Evolutionary conservation across 1,139 yeast species (phyloP).

Genomic region (Zygoascus sp.): DNA sequence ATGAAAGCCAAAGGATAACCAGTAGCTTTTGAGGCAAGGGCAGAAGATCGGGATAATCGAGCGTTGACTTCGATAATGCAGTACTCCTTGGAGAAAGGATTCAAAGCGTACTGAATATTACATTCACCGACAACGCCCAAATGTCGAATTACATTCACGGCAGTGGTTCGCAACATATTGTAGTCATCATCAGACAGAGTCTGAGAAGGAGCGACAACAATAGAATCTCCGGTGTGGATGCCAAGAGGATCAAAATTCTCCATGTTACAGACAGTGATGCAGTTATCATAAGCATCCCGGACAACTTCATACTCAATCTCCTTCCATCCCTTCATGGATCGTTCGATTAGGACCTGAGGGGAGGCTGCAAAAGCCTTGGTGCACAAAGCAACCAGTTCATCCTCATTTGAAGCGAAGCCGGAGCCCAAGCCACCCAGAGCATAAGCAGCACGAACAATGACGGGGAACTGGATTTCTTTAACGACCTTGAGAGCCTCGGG

Average conservation of each 20-base stretch:
- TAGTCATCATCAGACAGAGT: slow-evolving; percentile 95
- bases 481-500: slow-evolving; percentile 85
- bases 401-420: slow-evolving; percentile 91
- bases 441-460: slow-evolving; percentile 95
- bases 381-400: slow-evolving; percentile 78
- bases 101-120: slow-evolving; percentile 95
- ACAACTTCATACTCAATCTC: slow-evolving; percentile 99
- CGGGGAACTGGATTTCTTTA: slow-evolving; percentile 85
- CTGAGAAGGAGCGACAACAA: slow-evolving; percentile 98
- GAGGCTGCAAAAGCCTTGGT: slow-evolving; percentile 91
- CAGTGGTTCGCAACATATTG: slow-evolving; percentile 97
- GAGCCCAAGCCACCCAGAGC: slow-evolving; percentile 98
- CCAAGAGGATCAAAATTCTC: slow-evolving; percentile 98
- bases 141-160: slow-evolving; percentile 95
- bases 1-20: slow-evolving; percentile 98
- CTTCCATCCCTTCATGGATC: slow-evolving; percentile 99
- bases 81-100: slow-evolving; percentile 91
- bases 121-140: slow-evolving; percentile 99
- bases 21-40: slow-evolving; percentile 97
- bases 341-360: slow-evolving; percentile 93
- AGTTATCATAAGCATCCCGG: slow-evolving; percentile 94
- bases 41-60: slow-evolving; percentile 95
- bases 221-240: slow-evolving; percentile 98
- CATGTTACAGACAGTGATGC: slow-evolving; percentile 99
- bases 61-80: slow-evolving; percentile 98